Evolutionary conservation across 805 yeast species (phyloP).

Genomic region (Metschnikowia gelsemii): DNA sequence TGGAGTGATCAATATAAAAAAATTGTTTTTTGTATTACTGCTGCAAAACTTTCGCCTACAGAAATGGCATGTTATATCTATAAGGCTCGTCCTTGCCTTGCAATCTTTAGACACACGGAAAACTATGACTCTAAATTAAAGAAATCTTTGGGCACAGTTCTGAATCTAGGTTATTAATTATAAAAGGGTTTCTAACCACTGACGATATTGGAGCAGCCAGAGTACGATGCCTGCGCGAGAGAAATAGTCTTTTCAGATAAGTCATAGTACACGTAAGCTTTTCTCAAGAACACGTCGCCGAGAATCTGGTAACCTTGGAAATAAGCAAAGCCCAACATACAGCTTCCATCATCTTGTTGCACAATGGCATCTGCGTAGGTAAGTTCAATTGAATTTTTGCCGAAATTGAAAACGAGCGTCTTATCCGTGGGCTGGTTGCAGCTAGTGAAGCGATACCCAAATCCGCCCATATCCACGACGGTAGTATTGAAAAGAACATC

Average conservation of each 20-base stretch:
- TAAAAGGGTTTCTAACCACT: too few species aligned
- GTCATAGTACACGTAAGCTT: constrained; percentile 20
- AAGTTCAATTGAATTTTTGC: constrained; percentile 8
- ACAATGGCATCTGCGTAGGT: constrained; percentile 11
- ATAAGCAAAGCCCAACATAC: constrained; percentile 16
- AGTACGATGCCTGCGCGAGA: constrained; percentile 18
- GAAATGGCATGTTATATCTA: too few species aligned
- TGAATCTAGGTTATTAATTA: too few species aligned
- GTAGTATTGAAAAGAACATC: constrained; percentile 13
- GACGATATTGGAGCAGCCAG: constrained; percentile 10
- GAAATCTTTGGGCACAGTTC: too few species aligned
- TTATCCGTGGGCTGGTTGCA: constrained; percentile 19
- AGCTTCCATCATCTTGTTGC: constrained; percentile 11
- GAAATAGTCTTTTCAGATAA: constrained; percentile 17
- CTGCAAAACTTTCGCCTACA: too few species aligned
- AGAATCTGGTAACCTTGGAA: constrained; percentile 10
- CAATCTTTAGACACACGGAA: too few species aligned
- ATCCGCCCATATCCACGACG: constrained; percentile 5
- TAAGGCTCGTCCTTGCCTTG: too few species aligned
- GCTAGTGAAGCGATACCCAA: constrained; percentile 12
- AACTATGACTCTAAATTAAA: too few species aligned
- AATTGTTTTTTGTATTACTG: too few species aligned
- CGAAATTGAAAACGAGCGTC: constrained; percentile 14
- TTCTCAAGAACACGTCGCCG: constrained; percentile 22
- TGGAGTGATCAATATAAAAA: too few species aligned